Percentiles rank a stretch among this genome's conserved stretches.
Conservation (phyloP, 140 eudicot genomes). For the Anethum foeniculum region DNA sequence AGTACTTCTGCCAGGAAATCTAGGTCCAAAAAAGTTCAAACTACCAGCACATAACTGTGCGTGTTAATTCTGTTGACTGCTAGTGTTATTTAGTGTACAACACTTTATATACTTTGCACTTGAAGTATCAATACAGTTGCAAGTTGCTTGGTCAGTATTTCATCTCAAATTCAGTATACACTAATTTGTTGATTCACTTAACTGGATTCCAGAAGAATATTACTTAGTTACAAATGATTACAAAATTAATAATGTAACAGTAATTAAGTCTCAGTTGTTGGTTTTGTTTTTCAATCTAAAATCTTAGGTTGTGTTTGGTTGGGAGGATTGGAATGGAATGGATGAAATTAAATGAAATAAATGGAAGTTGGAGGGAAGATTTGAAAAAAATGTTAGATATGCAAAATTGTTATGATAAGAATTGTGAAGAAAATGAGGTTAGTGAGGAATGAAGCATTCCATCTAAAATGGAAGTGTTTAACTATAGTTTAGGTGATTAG, state of each 20-base stretch:
- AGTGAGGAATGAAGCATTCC: too few species aligned
- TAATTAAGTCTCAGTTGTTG: background rate
- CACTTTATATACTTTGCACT: background rate
- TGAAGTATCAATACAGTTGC: background rate
- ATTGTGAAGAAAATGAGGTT: too few species aligned
- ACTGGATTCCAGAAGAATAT: background rate
- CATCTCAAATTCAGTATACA: background rate
- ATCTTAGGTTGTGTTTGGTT: too few species aligned
- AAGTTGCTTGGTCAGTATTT: background rate
- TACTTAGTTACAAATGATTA: too few species aligned
- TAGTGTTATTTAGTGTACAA: background rate
- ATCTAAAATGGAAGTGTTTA: too few species aligned
- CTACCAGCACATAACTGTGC: background rate
- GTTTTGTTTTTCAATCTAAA: background rate
- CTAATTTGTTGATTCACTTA: background rate
- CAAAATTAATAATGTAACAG: background rate
- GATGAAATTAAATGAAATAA: too few species aligned
- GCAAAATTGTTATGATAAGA: too few species aligned
- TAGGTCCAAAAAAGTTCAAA: background rate
- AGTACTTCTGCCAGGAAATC: constrained; percentile 10
- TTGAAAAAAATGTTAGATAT: too few species aligned
- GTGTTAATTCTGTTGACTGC: constrained; percentile 1
- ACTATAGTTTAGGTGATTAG: too few species aligned
- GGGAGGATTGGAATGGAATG: too few species aligned
- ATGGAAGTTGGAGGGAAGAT: too few species aligned